A percentile compares a stretch with the other conserved stretches of the same genome.
Evolutionary conservation across 805 yeast genomes (phyloP).

Genomic region (Nakazawaea siamensis): DNA sequence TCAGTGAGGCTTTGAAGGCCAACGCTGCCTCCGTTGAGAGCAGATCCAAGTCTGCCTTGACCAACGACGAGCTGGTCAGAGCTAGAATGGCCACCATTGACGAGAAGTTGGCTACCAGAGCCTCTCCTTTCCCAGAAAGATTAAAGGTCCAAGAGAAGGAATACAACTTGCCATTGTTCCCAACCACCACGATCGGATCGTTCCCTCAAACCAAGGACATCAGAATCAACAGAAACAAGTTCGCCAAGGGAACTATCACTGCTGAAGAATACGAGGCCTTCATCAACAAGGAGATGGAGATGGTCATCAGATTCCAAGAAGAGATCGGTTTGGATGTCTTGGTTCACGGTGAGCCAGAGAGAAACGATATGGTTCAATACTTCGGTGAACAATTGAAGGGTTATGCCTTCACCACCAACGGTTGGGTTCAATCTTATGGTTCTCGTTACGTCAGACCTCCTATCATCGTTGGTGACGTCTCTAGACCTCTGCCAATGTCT

Average conservation of each 20-base stretch:
- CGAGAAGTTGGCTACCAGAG: conserved; percentile 74
- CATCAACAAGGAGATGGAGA: conserved; percentile 94
- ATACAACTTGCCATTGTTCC: conserved; percentile 96
- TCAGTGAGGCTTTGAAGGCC: conserved; percentile 67
- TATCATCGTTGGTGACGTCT: conserved; percentile 96
- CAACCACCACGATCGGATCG: conserved; percentile 99
- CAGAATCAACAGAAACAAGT: conserved; percentile 97
- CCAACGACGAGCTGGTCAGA: conserved; percentile 88
- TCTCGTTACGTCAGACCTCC: conserved; percentile 99
- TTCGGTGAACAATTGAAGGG: conserved; percentile 99
- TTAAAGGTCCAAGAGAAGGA: conserved; percentile 77
- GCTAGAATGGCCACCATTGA: conserved; percentile 72
- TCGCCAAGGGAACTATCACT: conserved; percentile 92
- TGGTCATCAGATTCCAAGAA: conserved; percentile 97
- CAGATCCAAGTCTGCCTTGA: conserved; percentile 79
- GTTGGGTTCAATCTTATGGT: conserved; percentile 99
- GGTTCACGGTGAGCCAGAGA: conserved; percentile 99
- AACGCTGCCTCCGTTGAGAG: conserved; percentile 82
- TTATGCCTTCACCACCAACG: conserved; percentile 96
- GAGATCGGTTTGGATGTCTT: conserved; percentile 96
- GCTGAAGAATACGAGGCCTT: conserved; percentile 93
- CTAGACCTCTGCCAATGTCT: conserved; percentile 97
- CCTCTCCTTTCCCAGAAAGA: conserved; percentile 80
- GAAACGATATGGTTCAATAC: conserved; percentile 99
- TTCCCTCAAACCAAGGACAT: conserved; percentile 99